phyloP scores from a whole-genome alignment of 805 yeast genomes.

The Lipomyces lipofer region DNA sequence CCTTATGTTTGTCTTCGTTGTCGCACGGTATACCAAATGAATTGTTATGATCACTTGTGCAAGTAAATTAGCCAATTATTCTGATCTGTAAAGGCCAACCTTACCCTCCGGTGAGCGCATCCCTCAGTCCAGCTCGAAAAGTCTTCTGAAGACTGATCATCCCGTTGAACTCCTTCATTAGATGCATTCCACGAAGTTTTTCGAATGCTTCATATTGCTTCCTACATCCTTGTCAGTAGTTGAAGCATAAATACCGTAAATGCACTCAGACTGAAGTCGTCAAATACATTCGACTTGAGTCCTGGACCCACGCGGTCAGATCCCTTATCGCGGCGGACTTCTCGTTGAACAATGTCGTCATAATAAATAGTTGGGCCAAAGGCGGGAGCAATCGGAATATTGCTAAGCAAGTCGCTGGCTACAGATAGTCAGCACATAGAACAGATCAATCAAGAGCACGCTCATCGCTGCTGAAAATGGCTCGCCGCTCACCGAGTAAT shows the following conservation, averaged over 20 bases:
- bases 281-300: constrained; percentile 50
- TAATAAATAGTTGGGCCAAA: constrained; percentile 81
- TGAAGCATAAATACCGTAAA: background rate
- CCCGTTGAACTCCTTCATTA: constrained; percentile 60
- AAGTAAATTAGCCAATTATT: background rate
- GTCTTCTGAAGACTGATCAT: constrained; percentile 63
- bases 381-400: constrained; percentile 87
- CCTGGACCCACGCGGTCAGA: constrained; percentile 73
- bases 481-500: constrained; percentile 52
- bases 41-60: constrained; percentile 47
- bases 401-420: constrained; percentile 91
- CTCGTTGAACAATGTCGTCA: constrained; percentile 83
- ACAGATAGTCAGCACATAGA: too few relatives aligned
- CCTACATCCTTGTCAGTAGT: constrained; percentile 40
- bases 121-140: constrained; percentile 72
- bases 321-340: constrained; percentile 66
- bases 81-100: constrained; percentile 7
- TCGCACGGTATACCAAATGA: constrained; percentile 77
- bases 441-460: too few relatives aligned
- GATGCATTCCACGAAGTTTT: constrained; percentile 71
- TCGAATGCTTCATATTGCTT: constrained; percentile 76
- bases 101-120: constrained; percentile 80
- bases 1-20: constrained; percentile 54
- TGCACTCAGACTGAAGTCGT: too few relatives aligned
- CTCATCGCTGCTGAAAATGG: too few relatives aligned